Conservation (phyloP, 495 filamentous ascomycete species). For the Aspergillus bertholletiae region DNA sequence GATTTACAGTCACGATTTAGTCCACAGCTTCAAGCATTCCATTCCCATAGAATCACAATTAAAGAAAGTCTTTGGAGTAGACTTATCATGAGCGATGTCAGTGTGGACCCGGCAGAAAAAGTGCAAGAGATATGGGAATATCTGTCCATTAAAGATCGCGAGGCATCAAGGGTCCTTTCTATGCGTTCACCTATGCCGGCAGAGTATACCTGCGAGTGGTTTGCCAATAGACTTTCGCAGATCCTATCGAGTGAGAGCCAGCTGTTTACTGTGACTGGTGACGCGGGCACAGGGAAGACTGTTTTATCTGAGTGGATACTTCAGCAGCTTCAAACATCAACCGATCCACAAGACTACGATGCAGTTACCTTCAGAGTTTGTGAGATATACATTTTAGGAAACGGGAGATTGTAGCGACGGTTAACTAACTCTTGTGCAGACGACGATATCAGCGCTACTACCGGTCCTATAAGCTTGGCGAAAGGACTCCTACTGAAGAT, state of each 20-base stretch:
- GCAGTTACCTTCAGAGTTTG: not conserved
- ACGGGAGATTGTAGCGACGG: not conserved
- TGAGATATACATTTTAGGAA: not conserved
- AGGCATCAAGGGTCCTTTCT: not conserved
- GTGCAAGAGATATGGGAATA: not conserved
- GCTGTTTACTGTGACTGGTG: not conserved
- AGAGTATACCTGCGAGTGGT: not conserved
- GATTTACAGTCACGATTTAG: not conserved
- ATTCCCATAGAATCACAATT: not conserved
- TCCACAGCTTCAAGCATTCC: not conserved
- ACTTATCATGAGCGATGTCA: not conserved
- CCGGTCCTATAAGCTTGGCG: not conserved
- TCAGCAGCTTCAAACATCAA: not conserved
- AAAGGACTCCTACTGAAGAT: not conserved
- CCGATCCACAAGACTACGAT: not conserved
- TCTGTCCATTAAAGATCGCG: not conserved
- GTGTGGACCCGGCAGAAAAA: not conserved
- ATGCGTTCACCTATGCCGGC: not conserved
- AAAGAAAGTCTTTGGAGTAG: not conserved
- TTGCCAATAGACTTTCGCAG: not conserved
- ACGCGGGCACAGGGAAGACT: not conserved
- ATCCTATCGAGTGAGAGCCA: not conserved
- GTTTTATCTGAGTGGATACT: not conserved
- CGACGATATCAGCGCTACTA: not conserved
- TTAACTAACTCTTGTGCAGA: not conserved